Base-by-base conservation (phyloP, 208 protist genomes). In the Eutreptiella sp. region DNA sequence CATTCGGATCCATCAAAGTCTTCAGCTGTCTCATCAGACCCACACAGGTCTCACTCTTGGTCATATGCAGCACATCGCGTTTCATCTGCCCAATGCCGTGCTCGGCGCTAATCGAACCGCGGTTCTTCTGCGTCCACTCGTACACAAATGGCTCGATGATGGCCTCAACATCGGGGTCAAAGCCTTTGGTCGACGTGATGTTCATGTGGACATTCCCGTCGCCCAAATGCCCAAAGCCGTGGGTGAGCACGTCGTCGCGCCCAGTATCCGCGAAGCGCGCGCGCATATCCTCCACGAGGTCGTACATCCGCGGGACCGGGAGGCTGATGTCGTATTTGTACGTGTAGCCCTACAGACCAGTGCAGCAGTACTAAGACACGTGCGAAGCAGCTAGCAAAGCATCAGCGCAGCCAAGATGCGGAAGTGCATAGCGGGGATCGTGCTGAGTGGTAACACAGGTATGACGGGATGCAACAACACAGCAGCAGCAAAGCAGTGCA, bases 161-260 rank as follows among this genome's bases (percentile, higher is more conserved):
- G n/a, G 48, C 66, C 19, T 82, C 71, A 47, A 63, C 59, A 27
- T 75, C 69, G 24, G 36, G 53, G 46, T 86, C 73, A 29, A 35
- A 75, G 72, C 23, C 74, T 83, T 19, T 62, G 26, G 69, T 87
- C 64, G 38, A 88, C 42, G n/a, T n/a, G 61, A 96, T 80, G 68
- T 97, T 98, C 23, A 98, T 63, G 66, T 98, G 94, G 19, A 98
- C 66, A 76, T 97, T 97, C 46, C 90, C 89, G 69, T 98, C 94
- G 27, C 93, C 94, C 46, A 97, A 81, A 70, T 98, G 94, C 11
- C 94, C 94, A 73, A 94, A 98, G 19, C 90, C 90, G 36, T 86
- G 71, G 21, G 89, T 80, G 5, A 73, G 62, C 27, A 82, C 73
- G 50, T 78, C 73, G n/a, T 68, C 1, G 1, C 39, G 36, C 45